Evolutionary conservation across 1,284 basidiomycete species (phyloP).

Genomic region (Trichosporon faecale): DNA sequence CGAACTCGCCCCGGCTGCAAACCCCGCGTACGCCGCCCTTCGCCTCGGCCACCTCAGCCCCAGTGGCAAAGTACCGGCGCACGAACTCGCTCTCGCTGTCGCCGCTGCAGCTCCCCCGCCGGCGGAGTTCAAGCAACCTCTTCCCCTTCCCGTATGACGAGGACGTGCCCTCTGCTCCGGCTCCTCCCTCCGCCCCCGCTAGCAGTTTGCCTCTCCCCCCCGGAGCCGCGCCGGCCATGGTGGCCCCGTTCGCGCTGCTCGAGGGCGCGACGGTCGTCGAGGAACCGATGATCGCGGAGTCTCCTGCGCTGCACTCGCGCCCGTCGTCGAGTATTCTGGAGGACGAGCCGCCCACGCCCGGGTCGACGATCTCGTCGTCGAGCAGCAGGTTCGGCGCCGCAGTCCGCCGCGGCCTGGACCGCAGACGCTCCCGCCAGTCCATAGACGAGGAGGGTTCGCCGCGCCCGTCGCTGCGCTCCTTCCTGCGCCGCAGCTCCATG

Average conservation of each 20-base stretch:
- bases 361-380: not conserved
- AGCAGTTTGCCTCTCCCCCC: not conserved
- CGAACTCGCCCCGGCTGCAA: not conserved
- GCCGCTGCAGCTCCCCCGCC: not conserved
- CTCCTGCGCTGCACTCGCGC: not conserved
- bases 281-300: not conserved
- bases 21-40: conserved; percentile 5
- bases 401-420: not conserved
- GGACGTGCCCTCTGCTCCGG: not conserved
- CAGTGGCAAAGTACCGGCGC: conserved; percentile 9
- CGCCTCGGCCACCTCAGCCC: not conserved
- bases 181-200: too few species aligned
- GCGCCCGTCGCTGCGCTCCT: not conserved
- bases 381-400: not conserved
- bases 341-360: not conserved
- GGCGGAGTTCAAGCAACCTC: not conserved
- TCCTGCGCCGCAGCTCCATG: not conserved
- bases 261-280: not conserved
- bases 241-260: not conserved
- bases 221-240: not conserved
- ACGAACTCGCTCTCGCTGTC: not conserved
- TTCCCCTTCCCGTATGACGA: conserved; percentile 4
- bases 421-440: not conserved
- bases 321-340: not conserved
- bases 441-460: not conserved